Conservation (phyloP, 192 early-diverging fungal species). For the Coemansia sp. region DNA sequence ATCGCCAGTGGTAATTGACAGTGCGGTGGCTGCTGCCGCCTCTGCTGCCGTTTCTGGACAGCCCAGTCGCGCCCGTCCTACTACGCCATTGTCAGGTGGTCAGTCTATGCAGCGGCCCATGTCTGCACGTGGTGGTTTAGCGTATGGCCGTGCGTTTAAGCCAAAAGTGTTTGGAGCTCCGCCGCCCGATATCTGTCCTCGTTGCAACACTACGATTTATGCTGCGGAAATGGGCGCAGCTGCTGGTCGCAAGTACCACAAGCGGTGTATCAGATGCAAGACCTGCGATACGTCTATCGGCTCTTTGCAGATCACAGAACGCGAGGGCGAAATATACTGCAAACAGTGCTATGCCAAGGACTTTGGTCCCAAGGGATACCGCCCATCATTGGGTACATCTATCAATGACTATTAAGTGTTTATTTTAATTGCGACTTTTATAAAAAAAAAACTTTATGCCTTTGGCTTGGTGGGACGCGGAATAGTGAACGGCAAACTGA, state of each 20-base stretch:
- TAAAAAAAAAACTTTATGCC: no score
- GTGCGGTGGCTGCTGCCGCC: conserved; percentile 40
- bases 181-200: conserved; percentile 50
- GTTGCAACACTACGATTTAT: conserved; percentile 49
- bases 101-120: conserved; percentile 17
- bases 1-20: conserved; percentile 30
- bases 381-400: conserved; percentile 30
- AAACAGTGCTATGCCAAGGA: conserved; percentile 50
- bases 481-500: conserved; percentile 35
- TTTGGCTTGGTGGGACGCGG: conserved; percentile 24
- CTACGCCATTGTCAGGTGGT: conserved; percentile 6
- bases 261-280: conserved; percentile 48
- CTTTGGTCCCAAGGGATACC: conserved; percentile 53
- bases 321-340: conserved; percentile 54
- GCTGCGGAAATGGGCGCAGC: conserved; percentile 47
- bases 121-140: conserved; percentile 31
- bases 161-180: conserved; percentile 27
- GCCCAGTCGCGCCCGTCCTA: conserved; percentile 12
- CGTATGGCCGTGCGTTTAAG: conserved; percentile 40
- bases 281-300: conserved; percentile 36
- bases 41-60: conserved; percentile 40
- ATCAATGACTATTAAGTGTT: conserved; percentile 34
- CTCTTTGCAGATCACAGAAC: conserved; percentile 52
- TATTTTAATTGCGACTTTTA: not conserved
- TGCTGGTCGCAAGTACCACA: conserved; percentile 57